Base-by-base conservation (phyloP, 176 grass and related monocot genomes). In the Oryza punctata region DNA sequence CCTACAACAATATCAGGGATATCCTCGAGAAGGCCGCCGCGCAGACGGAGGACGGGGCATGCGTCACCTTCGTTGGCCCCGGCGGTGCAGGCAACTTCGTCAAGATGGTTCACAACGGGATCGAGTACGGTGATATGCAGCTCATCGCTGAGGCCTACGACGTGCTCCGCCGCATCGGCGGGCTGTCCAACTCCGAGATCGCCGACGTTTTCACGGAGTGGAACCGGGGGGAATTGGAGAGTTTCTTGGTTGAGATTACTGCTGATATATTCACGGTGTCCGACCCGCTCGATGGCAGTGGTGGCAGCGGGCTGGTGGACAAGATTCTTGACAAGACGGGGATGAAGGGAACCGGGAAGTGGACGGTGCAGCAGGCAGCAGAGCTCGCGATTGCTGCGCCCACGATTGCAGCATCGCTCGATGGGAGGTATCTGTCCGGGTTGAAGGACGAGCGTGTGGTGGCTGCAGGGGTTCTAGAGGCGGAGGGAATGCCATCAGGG, bases 331-430 rank as follows among this genome's bases (percentile, higher is more conserved):
- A 98, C 75, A 99, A 96, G 89, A 98, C 91, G 10, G 93, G 93
- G 40, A 98, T 98, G 96, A 98, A 98, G 57, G 91, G 93, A 16
- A 96, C 93, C 8, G 93, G 93, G 37, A 99, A 99, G 66, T 99
- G 93, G 96, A 99, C 91, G 0, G 96, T 96, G 68, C 93, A 99
- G 83, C 93, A 99, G 43, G 93, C 93, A 0, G 93, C 89, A 1
- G 93, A 99, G 78, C 91, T 96, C 5, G 93, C 91, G 0, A 80
- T 99, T 23, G 89, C 91, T 1, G 89, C 93, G 0, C 91, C 89
- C 10, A 99, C 91, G 1, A 95, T 98, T 33, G 93, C 93, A 0
- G 91, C 91, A 0, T 95, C 89, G 0, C 77, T 97, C 0, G 94
- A 94, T 6, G 84, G 89, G 65, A 75, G 94, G 60, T 97, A 94